Conservation (phyloP, 768 basidiomycete genomes). For the Galerina sulciceps region DNA sequence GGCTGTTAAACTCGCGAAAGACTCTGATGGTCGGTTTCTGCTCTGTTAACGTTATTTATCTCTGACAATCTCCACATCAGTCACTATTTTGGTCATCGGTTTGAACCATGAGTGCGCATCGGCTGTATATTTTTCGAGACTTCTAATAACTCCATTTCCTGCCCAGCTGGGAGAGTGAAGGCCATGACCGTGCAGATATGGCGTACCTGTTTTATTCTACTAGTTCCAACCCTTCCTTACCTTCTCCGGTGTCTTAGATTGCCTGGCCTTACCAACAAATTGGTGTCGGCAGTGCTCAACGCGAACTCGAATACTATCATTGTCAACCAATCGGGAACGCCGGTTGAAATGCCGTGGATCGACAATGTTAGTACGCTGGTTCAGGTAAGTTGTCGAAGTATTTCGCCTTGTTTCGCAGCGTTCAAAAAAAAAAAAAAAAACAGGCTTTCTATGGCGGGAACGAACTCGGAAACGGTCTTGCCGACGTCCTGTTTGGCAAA, state of each 20-base stretch:
- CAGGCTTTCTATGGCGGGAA: conserved; percentile 60
- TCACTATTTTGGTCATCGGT: conserved; percentile 53
- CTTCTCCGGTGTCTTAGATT: conserved; percentile 32
- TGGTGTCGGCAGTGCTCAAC: conserved; percentile 49
- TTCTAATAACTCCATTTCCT: not conserved
- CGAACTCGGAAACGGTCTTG: conserved; percentile 59
- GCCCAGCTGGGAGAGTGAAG: conserved; percentile 56
- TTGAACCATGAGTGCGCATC: conserved; percentile 55
- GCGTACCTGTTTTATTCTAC: conserved; percentile 30
- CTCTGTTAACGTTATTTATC: not conserved
- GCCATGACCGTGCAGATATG: conserved; percentile 55
- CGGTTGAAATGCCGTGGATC: conserved; percentile 62
- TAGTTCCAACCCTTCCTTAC: not conserved
- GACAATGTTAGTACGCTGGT: conserved; percentile 38
- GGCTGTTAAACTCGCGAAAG: conserved; percentile 41
- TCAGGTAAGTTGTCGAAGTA: conserved; percentile 34
- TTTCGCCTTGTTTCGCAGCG: not conserved
- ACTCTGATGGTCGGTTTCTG: conserved; percentile 38
- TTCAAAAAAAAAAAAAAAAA: not conserved
- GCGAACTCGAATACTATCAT: conserved; percentile 62
- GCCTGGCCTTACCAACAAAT: conserved; percentile 53
- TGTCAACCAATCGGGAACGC: conserved; percentile 59
- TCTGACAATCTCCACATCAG: conserved; percentile 24
- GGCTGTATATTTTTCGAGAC: not conserved
- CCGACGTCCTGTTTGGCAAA: conserved; percentile 64